phyloP scores from a whole-genome alignment of 371 early-diverging fungal genomes.

The Mortierella sp. region DNA sequence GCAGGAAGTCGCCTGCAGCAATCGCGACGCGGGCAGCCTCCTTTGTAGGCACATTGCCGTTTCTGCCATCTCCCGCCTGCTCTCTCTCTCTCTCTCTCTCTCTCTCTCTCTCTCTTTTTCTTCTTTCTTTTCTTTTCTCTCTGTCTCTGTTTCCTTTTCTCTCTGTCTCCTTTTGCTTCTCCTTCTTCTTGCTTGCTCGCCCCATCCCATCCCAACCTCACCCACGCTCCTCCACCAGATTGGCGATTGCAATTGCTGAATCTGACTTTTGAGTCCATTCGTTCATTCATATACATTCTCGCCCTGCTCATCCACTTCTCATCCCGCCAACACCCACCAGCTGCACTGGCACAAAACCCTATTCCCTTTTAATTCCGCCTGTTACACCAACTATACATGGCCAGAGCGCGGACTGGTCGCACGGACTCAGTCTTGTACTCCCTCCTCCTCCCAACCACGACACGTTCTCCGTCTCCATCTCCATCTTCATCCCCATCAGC shows the following conservation, averaged over 20 bases:
- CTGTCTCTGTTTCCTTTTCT: conserved; percentile 1
- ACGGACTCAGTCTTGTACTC: too few species aligned
- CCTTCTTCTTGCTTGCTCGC: background rate
- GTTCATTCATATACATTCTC: background rate
- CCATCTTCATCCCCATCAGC: background rate
- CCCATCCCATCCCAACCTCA: background rate
- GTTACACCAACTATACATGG: too few species aligned
- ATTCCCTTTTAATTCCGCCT: too few species aligned
- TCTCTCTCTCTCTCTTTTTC: background rate
- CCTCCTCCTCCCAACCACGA: too few species aligned
- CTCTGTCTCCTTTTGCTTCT: background rate
- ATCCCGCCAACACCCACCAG: background rate
- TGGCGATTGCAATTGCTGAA: too few species aligned
- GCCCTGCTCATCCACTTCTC: conserved; percentile 1
- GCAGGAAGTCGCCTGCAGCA: background rate
- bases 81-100: background rate
- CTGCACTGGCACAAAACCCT: too few species aligned
- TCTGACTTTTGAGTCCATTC: too few species aligned
- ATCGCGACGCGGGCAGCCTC: background rate
- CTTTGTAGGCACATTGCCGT: too few species aligned
- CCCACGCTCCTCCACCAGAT: too few species aligned
- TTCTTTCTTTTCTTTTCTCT: background rate
- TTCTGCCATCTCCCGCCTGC: background rate
- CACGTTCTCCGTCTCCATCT: background rate
- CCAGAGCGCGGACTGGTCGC: too few species aligned